Base-by-base conservation (phyloP, 495 filamentous ascomycete species). In the Xylaria scruposa region DNA sequence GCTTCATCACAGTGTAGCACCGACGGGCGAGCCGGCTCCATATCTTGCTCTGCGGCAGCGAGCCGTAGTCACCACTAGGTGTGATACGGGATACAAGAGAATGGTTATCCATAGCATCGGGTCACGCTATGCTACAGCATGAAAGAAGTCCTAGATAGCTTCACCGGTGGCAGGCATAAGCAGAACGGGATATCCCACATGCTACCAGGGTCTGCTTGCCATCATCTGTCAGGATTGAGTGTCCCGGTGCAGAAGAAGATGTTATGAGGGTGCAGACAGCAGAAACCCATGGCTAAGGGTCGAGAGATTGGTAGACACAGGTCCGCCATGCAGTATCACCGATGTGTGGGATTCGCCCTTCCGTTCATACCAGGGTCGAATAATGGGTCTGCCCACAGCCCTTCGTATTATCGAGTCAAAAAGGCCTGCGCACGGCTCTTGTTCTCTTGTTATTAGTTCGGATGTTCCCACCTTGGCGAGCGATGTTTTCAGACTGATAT, bases 281-380 rank as follows among this genome's bases (percentile, higher is more conserved):
- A 42, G 58, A 29, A 69, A 42, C 51, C 56, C 51, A 61, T 60
- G 33, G 33, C 51, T 33, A 63, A 33, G 24, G 59, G 19, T 19
- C 59, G 38, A 49, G 54, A 70, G 29, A 70, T 26, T 40, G 36
- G 56, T 5, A 26, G 40, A 70, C 56, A 47, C 29, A 49, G 36
- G 40, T 47, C 19, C 33, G 67, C 46, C 59, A 63, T 63, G 60
- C 56, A n/a, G 68, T 70, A 51, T 59, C 56, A 40, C 44, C 68
- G 40, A 36, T 61, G 60, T 61, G 60, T 53, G 54, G 56, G 9
- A 63, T 60, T 36, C 62, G 13, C 29, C 33, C 33, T 46, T 56
- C 33, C 33, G 51, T 33, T 13, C 21, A 61, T 29, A 29, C 59
- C 3, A 44, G 38, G 53, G 53, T 69, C 29, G 31, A n/a, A 38